Conservation (phyloP, 495 filamentous ascomycete genomes). For the Podospora pseudopauciseta region DNA sequence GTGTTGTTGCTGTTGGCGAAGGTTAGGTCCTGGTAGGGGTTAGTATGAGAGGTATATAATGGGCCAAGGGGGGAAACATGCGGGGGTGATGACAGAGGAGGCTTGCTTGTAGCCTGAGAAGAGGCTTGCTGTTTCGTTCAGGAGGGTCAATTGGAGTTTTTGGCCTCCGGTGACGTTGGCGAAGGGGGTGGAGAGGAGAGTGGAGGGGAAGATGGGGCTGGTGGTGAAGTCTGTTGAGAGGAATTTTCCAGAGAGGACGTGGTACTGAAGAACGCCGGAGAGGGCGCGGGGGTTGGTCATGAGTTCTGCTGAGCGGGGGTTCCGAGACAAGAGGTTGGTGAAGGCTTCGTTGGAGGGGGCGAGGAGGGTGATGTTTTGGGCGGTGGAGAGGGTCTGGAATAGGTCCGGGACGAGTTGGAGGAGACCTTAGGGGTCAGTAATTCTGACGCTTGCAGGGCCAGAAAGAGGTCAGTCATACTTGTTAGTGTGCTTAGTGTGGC, state of each 20-base stretch:
- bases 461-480: constrained; percentile 28
- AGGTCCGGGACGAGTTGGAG: constrained; percentile 23
- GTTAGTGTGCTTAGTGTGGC: constrained; percentile 39
- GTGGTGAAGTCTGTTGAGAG: constrained; percentile 37
- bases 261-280: constrained; percentile 52
- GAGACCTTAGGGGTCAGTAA: constrained; percentile 12
- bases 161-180: constrained; percentile 45
- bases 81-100: constrained; percentile 21
- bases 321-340: constrained; percentile 33
- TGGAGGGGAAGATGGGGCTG: constrained; percentile 48
- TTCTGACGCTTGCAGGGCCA: background rate
- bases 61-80: constrained; percentile 8
- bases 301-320: constrained; percentile 32
- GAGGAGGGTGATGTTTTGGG: constrained; percentile 56
- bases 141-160: constrained; percentile 19
- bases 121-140: constrained; percentile 23
- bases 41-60: background rate
- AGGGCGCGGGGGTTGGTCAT: constrained; percentile 36
- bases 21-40: constrained; percentile 18
- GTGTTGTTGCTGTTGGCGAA: constrained; percentile 52
- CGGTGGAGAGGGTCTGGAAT: constrained; percentile 18
- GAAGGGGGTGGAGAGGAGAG: constrained; percentile 45
- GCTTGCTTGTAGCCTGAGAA: constrained; percentile 28
- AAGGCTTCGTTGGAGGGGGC: constrained; percentile 62
- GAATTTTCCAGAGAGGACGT: constrained; percentile 52